phyloP scores from a whole-genome alignment of 768 basidiomycete species.

The Boletellus ananas region DNA sequence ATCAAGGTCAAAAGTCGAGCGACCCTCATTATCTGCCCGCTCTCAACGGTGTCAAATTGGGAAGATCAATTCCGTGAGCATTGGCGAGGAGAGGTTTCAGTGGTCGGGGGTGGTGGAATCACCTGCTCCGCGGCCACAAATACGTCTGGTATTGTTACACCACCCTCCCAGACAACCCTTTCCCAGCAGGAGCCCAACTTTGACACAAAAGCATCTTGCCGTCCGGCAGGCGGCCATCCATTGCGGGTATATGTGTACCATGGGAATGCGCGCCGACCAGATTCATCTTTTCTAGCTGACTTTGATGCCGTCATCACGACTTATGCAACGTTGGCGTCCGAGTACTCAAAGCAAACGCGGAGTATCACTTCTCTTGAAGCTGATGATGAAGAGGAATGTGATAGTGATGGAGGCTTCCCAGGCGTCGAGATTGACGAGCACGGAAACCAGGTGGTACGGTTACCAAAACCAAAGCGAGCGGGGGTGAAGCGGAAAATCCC shows the following conservation, averaged over 20 bases:
- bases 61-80: conserved; percentile 98
- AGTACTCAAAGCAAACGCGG: conserved; percentile 85
- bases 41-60: conserved; percentile 98
- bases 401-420: conserved; percentile 59
- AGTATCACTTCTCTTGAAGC: conserved; percentile 56
- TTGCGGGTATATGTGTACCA: conserved; percentile 95
- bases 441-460: conserved; percentile 57
- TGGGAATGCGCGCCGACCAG: conserved; percentile 81
- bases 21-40: conserved; percentile 93
- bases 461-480: conserved; percentile 64
- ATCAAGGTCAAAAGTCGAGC: conserved; percentile 84
- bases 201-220: conserved; percentile 28
- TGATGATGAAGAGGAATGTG: conserved; percentile 66
- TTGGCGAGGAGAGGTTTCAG: conserved; percentile 84
- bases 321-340: conserved; percentile 91
- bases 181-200: conserved; percentile 24
- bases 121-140: conserved; percentile 30
- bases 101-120: conserved; percentile 72
- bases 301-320: conserved; percentile 98
- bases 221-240: conserved; percentile 45
- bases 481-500: conserved; percentile 61
- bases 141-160: conserved; percentile 34
- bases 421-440: conserved; percentile 64
- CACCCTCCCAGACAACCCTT: conserved; percentile 34
- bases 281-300: conserved; percentile 83